These are phyloP conservation scores for Backusella tarrabulga DNA, from an alignment of 192 early-diverging fungal genomes.

Conservation along the genomic window DNA sequence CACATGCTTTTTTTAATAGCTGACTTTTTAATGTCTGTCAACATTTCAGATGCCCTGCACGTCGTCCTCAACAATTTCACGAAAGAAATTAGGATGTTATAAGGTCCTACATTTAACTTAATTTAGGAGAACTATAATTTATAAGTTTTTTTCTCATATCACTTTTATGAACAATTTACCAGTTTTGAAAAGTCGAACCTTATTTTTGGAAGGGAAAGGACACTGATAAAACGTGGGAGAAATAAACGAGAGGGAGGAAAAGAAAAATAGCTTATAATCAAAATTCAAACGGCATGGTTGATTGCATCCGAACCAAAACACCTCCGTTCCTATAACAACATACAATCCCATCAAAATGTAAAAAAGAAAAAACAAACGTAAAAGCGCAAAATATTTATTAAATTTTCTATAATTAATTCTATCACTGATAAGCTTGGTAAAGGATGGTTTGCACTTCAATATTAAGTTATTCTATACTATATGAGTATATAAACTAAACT, in stretches of 20 bases:
- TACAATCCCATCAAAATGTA: too few relatives aligned
- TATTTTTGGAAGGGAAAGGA: not conserved
- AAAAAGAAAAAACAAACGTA: not conserved
- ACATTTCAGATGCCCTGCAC: not conserved
- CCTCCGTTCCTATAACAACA: not conserved
- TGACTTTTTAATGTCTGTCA: not conserved
- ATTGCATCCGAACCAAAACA: not conserved
- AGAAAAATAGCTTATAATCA: not conserved
- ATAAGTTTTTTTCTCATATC: not conserved
- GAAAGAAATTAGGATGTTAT: not conserved
- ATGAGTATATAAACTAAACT: not conserved
- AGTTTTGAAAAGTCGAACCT: not conserved
- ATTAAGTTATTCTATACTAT: not conserved
- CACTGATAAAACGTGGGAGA: constrained; percentile 5
- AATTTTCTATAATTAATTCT: not conserved
- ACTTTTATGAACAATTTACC: not conserved
- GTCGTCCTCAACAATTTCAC: not conserved
- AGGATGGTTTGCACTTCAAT: not conserved
- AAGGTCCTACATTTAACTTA: constrained; percentile 1
- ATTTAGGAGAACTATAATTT: not conserved
- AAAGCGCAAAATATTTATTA: not conserved
- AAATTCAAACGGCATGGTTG: not conserved
- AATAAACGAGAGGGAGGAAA: not conserved
- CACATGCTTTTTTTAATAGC: not conserved
- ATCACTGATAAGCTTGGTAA: not conserved